Conservation (phyloP, 495 filamentous ascomycete genomes). For the Talaromyces nanjingensis region DNA sequence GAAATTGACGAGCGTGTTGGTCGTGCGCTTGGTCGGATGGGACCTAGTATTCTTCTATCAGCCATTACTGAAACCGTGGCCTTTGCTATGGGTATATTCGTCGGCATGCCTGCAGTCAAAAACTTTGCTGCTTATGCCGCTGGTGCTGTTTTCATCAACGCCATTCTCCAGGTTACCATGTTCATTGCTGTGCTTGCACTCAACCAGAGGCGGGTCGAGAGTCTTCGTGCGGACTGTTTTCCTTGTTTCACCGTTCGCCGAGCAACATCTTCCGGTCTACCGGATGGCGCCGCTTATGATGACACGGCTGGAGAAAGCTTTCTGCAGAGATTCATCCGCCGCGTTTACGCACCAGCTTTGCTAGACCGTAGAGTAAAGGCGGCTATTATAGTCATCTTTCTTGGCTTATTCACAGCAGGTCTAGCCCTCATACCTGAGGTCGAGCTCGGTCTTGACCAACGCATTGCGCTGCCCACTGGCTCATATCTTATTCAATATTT, state of each 20-base stretch:
- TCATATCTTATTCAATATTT: conserved; percentile 94
- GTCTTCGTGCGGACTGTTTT: conserved; percentile 83
- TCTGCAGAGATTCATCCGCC: conserved; percentile 80
- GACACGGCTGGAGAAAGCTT: conserved; percentile 60
- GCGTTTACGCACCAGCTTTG: conserved; percentile 75
- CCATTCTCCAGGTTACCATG: conserved; percentile 89
- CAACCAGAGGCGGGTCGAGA: conserved; percentile 83
- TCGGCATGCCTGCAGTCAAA: conserved; percentile 93
- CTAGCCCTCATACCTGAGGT: conserved; percentile 79
- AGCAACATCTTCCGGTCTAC: conserved; percentile 44
- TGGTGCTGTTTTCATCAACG: conserved; percentile 95
- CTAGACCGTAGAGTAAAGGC: conserved; percentile 74
- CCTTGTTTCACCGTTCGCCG: conserved; percentile 75
- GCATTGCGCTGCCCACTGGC: conserved; percentile 85
- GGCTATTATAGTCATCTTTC: conserved; percentile 65
- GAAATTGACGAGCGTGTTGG: conserved; percentile 77
- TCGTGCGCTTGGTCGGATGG: conserved; percentile 84
- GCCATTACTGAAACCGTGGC: conserved; percentile 88
- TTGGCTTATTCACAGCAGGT: conserved; percentile 80
- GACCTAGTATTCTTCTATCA: conserved; percentile 93
- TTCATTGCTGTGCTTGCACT: conserved; percentile 86
- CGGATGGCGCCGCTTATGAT: conserved; percentile 51
- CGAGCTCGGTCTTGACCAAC: conserved; percentile 83
- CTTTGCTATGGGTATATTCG: conserved; percentile 85
- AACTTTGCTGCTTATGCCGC: conserved; percentile 97